Conservation (phyloP, 140 eudicot genomes). For the Anethum foeniculum region DNA sequence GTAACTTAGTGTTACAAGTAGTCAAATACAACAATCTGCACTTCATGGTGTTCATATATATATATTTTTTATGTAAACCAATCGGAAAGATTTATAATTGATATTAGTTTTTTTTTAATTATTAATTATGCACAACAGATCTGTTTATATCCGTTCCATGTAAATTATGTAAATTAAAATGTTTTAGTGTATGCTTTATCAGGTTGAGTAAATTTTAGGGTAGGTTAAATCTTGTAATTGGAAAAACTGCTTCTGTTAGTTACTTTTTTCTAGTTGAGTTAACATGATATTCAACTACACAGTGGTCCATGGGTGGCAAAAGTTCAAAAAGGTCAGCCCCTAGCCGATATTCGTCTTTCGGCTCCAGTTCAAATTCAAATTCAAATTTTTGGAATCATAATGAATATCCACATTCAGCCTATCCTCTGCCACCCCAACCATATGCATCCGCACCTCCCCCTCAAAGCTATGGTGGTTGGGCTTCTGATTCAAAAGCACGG, state of each 20-base stretch:
- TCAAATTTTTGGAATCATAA: slow-evolving; percentile 25
- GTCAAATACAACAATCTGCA: not conserved
- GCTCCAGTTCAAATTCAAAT: slow-evolving; percentile 44
- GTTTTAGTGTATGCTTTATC: not conserved
- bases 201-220: not conserved
- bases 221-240: not conserved
- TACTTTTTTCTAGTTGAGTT: not conserved
- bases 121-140: not conserved
- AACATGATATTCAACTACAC: not conserved
- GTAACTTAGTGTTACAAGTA: not conserved
- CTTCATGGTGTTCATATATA: not conserved
- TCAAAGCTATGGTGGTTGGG: slow-evolving; percentile 29
- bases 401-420: slow-evolving; percentile 42
- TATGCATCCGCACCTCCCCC: slow-evolving; percentile 38
- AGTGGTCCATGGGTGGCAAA: slow-evolving; percentile 56
- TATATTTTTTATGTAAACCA: not conserved
- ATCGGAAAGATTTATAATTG: not conserved
- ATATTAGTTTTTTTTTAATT: not conserved
- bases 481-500: slow-evolving; percentile 24
- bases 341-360: slow-evolving; percentile 56
- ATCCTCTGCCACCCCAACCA: slow-evolving; percentile 31
- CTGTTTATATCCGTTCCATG: not conserved
- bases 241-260: not conserved
- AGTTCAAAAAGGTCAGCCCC: slow-evolving; percentile 55
- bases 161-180: not conserved